Percentiles rank a stretch among this genome's conserved stretches.
These are phyloP conservation scores for Calonectria crousiana DNA, from an alignment of 2,329 filamentous ascomycete genomes.

Conservation along the genomic window DNA sequence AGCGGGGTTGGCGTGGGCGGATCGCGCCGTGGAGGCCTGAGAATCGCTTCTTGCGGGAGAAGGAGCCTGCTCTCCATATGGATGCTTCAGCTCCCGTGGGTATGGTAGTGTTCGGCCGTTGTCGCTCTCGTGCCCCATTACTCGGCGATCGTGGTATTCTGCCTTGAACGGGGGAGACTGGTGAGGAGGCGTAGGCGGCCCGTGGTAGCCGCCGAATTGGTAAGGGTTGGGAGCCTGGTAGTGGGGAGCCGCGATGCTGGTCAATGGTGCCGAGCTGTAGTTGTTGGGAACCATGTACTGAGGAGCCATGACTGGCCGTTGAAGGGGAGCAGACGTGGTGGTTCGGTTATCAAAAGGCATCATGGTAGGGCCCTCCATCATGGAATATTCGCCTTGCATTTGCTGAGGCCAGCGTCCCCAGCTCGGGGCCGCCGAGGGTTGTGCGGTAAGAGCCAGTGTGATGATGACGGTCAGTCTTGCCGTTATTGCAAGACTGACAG, in stretches of 20 bases:
- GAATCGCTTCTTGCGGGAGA: slow-evolving; percentile 51
- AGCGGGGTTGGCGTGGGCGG: slow-evolving; percentile 43
- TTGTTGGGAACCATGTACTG: slow-evolving; percentile 61
- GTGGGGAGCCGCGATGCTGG: slow-evolving; percentile 55
- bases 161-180: slow-evolving; percentile 50
- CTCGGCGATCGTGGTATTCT: slow-evolving; percentile 48
- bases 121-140: slow-evolving; percentile 39
- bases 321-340: slow-evolving; percentile 52
- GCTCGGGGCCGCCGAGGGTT: slow-evolving; percentile 57
- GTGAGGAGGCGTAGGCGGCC: slow-evolving; percentile 49
- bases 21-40: slow-evolving; percentile 42
- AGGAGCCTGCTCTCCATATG: slow-evolving; percentile 49
- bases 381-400: slow-evolving; percentile 59
- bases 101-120: slow-evolving; percentile 40
- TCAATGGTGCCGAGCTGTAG: slow-evolving; percentile 59
- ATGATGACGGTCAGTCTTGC: slow-evolving; percentile 39
- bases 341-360: slow-evolving; percentile 63
- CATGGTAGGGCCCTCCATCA: slow-evolving; percentile 61
- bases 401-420: slow-evolving; percentile 70
- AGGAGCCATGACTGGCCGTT: slow-evolving; percentile 58
- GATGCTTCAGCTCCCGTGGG: slow-evolving; percentile 42
- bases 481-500: slow-evolving; percentile 40
- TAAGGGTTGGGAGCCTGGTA: slow-evolving; percentile 59
- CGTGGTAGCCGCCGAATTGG: slow-evolving; percentile 58
- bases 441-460: slow-evolving; percentile 62